Percentiles rank a stretch among this genome's conserved stretches.
phyloP scores from a whole-genome alignment of 441 rosid genomes.

The Cnidoscolus chayamansa region DNA sequence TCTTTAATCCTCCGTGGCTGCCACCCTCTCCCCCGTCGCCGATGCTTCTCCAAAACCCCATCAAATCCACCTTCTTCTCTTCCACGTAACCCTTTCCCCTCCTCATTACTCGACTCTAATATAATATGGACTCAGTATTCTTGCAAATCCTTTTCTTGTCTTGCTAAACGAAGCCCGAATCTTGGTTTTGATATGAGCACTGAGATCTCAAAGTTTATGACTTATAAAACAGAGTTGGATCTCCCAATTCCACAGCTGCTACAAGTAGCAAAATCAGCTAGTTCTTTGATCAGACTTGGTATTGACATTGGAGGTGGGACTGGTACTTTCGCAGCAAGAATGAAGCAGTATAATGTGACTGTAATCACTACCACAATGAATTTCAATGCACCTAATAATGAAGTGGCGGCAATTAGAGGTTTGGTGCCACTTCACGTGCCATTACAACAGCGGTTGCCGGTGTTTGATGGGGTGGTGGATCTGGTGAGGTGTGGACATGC shows the following conservation, averaged over 20 bases:
- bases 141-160: conserved; percentile 72
- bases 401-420: conserved; percentile 79
- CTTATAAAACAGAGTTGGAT: conserved; percentile 66
- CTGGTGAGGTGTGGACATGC: conserved; percentile 88
- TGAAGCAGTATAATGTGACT: conserved; percentile 69
- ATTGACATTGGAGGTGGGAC: conserved; percentile 86
- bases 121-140: conserved; percentile 69
- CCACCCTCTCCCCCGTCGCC: conserved; percentile 96
- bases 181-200: conserved; percentile 57
- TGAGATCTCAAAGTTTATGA: conserved; percentile 45
- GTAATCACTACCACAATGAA: conserved; percentile 84
- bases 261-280: conserved; percentile 57
- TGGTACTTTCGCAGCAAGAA: conserved; percentile 76
- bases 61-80: conserved; percentile 46
- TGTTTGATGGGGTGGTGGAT: conserved; percentile 86
- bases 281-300: conserved; percentile 64
- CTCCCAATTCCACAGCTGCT: conserved; percentile 81
- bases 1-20: conserved; percentile 83
- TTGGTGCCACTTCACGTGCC: conserved; percentile 84
- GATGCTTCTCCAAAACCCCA: conserved; percentile 87
- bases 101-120: conserved; percentile 58
- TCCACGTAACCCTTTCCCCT: conserved; percentile 46
- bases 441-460: conserved; percentile 79
- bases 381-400: conserved; percentile 75
- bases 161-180: conserved; percentile 42